phyloP scores from a whole-genome alignment of 495 filamentous ascomycete species.

The Daldinia caldariorum region DNA sequence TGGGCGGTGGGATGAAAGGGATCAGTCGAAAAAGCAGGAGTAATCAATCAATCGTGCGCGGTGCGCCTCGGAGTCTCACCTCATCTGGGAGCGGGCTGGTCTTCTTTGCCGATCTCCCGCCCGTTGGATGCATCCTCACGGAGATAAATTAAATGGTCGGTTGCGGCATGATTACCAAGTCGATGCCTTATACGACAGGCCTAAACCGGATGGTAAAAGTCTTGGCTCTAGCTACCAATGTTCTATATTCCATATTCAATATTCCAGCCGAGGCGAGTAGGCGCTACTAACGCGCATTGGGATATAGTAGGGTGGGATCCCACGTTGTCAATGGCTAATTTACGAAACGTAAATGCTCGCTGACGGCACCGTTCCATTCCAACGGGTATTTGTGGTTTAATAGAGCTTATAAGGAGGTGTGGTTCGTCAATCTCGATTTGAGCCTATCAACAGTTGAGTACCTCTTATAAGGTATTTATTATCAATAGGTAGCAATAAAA shows the following conservation, averaged over 20 bases:
- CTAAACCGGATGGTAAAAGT: conserved; percentile 14
- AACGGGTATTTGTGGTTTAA: conserved; percentile 35
- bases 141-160: conserved; percentile 23
- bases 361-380: conserved; percentile 39
- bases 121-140: conserved; percentile 21
- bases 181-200: conserved; percentile 23
- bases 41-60: conserved; percentile 24
- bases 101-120: conserved; percentile 43
- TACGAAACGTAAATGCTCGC: conserved; percentile 41
- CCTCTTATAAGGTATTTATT: not conserved
- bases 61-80: conserved; percentile 33
- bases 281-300: conserved; percentile 29
- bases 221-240: conserved; percentile 14
- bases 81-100: conserved; percentile 32
- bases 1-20: conserved; percentile 31
- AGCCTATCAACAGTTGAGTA: conserved; percentile 18
- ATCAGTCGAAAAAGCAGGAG: conserved; percentile 23
- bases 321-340: conserved; percentile 41
- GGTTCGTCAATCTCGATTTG: conserved; percentile 18
- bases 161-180: conserved; percentile 21
- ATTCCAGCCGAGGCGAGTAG: conserved; percentile 21
- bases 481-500: conserved; percentile 23
- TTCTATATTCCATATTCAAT: conserved; percentile 21
- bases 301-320: conserved; percentile 30
- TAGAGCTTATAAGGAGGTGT: conserved; percentile 15